phyloP scores from a whole-genome alignment of 371 early-diverging fungal species.

The Mortierella sp. region DNA sequence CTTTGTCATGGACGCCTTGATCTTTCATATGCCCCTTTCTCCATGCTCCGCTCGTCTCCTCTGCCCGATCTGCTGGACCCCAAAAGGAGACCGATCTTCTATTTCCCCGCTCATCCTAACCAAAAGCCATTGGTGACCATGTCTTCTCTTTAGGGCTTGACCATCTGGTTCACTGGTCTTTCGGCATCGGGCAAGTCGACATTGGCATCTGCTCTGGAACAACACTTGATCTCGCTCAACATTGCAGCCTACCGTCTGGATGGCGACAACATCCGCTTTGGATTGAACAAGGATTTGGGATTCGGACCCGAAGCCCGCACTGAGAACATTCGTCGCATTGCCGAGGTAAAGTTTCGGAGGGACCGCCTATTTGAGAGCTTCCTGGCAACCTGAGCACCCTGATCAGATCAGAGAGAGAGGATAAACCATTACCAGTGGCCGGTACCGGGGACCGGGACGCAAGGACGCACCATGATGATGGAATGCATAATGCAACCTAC shows the following conservation, averaged over 20 bases:
- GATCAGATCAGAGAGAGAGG: no score
- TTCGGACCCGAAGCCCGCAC: conserved; percentile 91
- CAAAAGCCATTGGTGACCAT: no score
- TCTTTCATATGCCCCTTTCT: background rate
- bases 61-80: no score
- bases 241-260: conserved; percentile 88
- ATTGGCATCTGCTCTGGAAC: conserved; percentile 89
- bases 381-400: no score
- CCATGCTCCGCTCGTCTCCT: background rate
- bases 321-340: conserved; percentile 94
- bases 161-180: conserved; percentile 95
- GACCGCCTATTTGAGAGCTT: no score
- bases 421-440: no score
- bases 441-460: no score
- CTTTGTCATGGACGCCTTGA: background rate
- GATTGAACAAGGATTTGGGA: conserved; percentile 93
- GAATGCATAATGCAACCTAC: no score
- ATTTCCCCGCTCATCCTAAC: no score
- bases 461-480: no score
- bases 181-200: conserved; percentile 96
- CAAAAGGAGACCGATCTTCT: no score
- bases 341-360: conserved; percentile 73
- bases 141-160: conserved; percentile 68
- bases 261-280: conserved; percentile 96
- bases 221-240: conserved; percentile 79